Evolutionary conservation across 805 yeast species (phyloP).

Genomic region (Myxozyma udenii): DNA sequence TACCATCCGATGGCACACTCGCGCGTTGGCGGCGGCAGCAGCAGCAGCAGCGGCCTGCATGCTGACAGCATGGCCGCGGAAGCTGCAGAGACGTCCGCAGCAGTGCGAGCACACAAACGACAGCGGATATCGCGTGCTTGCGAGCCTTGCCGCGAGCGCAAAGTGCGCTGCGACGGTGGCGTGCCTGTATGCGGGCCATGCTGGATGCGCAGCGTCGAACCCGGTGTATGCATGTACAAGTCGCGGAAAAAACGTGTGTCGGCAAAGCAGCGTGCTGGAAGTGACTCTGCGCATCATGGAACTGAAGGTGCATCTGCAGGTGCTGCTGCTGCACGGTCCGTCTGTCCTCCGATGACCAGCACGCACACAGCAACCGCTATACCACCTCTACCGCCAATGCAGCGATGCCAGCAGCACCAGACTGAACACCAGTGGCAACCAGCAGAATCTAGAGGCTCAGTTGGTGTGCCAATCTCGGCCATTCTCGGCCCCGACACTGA

Average conservation of each 20-base stretch:
- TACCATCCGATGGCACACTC: no score
- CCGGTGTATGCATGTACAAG: not conserved
- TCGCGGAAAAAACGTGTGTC: not conserved
- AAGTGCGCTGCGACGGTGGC: constrained; percentile 9
- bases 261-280: no score
- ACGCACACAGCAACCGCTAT: not conserved
- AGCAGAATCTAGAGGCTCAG: not conserved
- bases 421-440: not conserved
- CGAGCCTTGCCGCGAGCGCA: constrained; percentile 8
- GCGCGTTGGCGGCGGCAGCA: no score
- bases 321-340: not conserved
- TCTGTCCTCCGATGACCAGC: not conserved
- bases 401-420: not conserved
- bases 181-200: constrained; percentile 2
- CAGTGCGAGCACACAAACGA: not conserved
- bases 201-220: not conserved
- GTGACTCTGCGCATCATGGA: no score
- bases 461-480: not conserved
- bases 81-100: not conserved
- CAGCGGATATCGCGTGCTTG: constrained; percentile 8
- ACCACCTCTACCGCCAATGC: not conserved
- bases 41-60: no score
- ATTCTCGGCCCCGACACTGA: not conserved
- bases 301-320: not conserved
- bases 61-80: no score